phyloP scores from a whole-genome alignment of 75 land plant species.

The Picea glauca region DNA sequence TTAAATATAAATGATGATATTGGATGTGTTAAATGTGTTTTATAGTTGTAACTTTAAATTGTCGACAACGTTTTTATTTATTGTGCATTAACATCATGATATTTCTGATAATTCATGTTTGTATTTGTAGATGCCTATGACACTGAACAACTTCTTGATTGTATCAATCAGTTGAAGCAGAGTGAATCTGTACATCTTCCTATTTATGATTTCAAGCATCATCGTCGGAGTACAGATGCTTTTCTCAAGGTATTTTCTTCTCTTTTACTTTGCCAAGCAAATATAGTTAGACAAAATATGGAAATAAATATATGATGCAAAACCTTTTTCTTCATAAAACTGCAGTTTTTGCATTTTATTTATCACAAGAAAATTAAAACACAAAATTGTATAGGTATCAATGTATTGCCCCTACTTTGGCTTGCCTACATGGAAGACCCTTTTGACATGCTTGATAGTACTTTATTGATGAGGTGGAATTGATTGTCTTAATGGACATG shows the following conservation, averaged over 20 bases:
- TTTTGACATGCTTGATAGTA: no score
- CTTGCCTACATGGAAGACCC: no score
- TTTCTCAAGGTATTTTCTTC: conserved; percentile 65
- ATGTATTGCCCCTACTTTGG: no score
- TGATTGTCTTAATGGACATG: no score
- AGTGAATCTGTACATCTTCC: conserved; percentile 73
- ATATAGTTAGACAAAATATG: no score
- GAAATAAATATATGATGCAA: no score
- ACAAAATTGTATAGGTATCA: not conserved
- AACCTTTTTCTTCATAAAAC: conserved; percentile 1
- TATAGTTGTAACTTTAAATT: not conserved
- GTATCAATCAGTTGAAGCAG: conserved; percentile 47
- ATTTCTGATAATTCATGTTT: not conserved
- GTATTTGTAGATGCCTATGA: conserved; percentile 85
- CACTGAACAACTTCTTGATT: conserved; percentile 90
- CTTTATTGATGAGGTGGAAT: no score
- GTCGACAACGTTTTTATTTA: not conserved
- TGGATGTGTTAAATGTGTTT: not conserved
- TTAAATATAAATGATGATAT: not conserved
- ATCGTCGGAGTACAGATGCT: conserved; percentile 58
- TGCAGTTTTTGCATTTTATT: not conserved
- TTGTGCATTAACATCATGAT: not conserved
- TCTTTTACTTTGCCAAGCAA: not conserved
- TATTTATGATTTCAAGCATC: conserved; percentile 88
- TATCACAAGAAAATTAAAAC: not conserved